Evolutionary conservation across 257 asterid genomes (phyloP), one percentile per base, ranked within the genome.

Genomic region (Capsicum rhomboideum): DNA sequence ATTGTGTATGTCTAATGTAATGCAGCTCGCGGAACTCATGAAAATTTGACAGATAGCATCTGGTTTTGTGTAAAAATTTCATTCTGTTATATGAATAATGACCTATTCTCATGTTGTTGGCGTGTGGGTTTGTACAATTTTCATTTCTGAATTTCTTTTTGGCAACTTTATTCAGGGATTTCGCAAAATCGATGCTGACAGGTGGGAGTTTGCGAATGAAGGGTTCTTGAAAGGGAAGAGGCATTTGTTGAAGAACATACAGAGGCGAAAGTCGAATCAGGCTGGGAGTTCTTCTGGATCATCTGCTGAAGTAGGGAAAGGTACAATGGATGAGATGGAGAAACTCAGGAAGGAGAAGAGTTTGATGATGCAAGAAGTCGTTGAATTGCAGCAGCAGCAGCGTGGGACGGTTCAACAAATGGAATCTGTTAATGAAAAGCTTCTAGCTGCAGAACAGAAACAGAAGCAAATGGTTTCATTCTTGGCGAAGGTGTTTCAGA

Each of bases 381-480:
- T 88, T 34, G 94, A 94, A 44, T 87, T 95, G 90, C 97, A 92
- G 88, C 88, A 90, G 14, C 91, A 92, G 91, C 99, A 95, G 85
- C 88, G 78, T 28, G 92, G 92, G 18, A 94, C 94, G 0, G 55
- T 88, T 68, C 92, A 92, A 80, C 90, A 88, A 59, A 86, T 94
- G 92, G 92, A 88, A 83, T 58, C 68, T 3, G 94, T 94, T n/a
- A 93, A 89, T n/a, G 92, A 91, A 58, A 92, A 93, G 87, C 93
- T 95, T 46, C 91, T 87, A 82, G 91, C 88, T 26, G 94, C 98
- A 63, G 99, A 95, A 92, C 86, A 83, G 79, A 86, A 91, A 81
- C 98, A 95, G 92, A 94, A 95, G 87, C 95, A 92, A 87, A 93
- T 95, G 97, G 93, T 94, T 82, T 88, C 97, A 1, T 95, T 95